A percentile compares a stretch with the other conserved stretches of the same genome.
phyloP scores from a whole-genome alignment of 495 filamentous ascomycete genomes.

The Xylaria sp. region DNA sequence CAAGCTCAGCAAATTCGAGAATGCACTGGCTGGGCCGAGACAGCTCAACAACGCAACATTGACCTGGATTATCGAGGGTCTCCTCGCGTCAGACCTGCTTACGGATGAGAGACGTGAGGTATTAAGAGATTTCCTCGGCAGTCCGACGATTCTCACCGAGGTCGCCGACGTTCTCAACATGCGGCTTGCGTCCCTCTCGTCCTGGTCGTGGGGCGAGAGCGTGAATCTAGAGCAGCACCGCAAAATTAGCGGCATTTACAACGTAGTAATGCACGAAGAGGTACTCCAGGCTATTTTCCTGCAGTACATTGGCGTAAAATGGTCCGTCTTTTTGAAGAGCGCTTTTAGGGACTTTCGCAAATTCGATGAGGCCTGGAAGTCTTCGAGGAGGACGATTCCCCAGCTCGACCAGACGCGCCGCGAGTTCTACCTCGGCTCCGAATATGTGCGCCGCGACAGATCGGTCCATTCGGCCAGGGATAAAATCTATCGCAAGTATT shows the following conservation, averaged over 20 bases:
- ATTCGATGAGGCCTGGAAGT: slow-evolving; percentile 52
- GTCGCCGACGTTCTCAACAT: slow-evolving; percentile 74
- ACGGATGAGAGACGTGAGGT: slow-evolving; percentile 64
- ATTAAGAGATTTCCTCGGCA: slow-evolving; percentile 65
- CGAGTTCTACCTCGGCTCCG: slow-evolving; percentile 53
- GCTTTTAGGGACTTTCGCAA: slow-evolving; percentile 53
- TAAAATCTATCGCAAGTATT: slow-evolving; percentile 52
- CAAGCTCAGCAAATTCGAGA: slow-evolving; percentile 55
- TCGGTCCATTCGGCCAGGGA: slow-evolving; percentile 48
- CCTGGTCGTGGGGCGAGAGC: slow-evolving; percentile 66
- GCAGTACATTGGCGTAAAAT: slow-evolving; percentile 68
- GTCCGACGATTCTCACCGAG: slow-evolving; percentile 62
- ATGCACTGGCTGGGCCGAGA: slow-evolving; percentile 41
- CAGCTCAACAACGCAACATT: slow-evolving; percentile 53
- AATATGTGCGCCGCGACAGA: slow-evolving; percentile 2
- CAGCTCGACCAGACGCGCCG: slow-evolving; percentile 54
- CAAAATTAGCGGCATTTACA: slow-evolving; percentile 67
- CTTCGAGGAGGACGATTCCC: slow-evolving; percentile 46
- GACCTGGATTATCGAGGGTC: slow-evolving; percentile 59
- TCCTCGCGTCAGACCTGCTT: slow-evolving; percentile 63
- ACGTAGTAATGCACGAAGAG: slow-evolving; percentile 71
- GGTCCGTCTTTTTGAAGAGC: slow-evolving; percentile 63
- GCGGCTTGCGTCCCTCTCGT: slow-evolving; percentile 63
- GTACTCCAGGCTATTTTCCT: slow-evolving; percentile 69
- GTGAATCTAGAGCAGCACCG: slow-evolving; percentile 66